Conservation (phyloP, 176 grass and related monocot species). For the Cenchrus fungigraminus region DNA sequence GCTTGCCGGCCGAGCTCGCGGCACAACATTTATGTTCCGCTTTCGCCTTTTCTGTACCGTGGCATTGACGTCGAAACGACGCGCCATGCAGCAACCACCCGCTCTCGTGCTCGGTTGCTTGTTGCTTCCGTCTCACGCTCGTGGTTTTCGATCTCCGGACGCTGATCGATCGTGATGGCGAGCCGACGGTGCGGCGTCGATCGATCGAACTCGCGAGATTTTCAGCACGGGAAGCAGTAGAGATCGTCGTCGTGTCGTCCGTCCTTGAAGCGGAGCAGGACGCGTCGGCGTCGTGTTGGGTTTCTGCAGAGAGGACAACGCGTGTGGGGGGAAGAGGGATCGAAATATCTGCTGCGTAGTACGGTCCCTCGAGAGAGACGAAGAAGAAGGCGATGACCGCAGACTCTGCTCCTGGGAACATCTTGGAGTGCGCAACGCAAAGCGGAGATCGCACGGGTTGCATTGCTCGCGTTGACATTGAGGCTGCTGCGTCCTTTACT, state of each 20-base stretch:
- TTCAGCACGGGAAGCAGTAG: background rate
- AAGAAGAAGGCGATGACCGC: background rate
- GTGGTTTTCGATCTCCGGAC: background rate
- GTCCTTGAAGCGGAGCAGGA: background rate
- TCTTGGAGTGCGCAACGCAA: slow-evolving; percentile 17
- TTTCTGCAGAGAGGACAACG: background rate
- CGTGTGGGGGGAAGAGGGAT: background rate
- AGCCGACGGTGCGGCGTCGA: slow-evolving; percentile 10
- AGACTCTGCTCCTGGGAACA: slow-evolving; percentile 26
- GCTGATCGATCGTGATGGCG: background rate
- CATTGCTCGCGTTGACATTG: slow-evolving; percentile 39
- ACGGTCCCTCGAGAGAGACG: slow-evolving; percentile 1
- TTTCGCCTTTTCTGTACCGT: slow-evolving; percentile 33
- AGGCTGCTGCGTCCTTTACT: background rate
- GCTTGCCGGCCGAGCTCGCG: slow-evolving; percentile 1
- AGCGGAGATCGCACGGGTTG: background rate
- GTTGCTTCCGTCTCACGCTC: slow-evolving; percentile 44
- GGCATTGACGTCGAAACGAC: slow-evolving; percentile 30
- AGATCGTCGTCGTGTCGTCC: background rate
- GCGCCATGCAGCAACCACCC: background rate
- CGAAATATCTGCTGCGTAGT: background rate
- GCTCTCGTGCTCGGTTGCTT: slow-evolving; percentile 31
- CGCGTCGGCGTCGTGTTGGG: background rate
- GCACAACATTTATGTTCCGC: slow-evolving; percentile 42
- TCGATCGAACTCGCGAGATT: background rate